A percentile compares a stretch with the other conserved stretches of the same genome.
These are phyloP conservation scores for Trichoderma atroviride DNA, from an alignment of 2,329 filamentous ascomycete genomes.

Conservation along the genomic window DNA sequence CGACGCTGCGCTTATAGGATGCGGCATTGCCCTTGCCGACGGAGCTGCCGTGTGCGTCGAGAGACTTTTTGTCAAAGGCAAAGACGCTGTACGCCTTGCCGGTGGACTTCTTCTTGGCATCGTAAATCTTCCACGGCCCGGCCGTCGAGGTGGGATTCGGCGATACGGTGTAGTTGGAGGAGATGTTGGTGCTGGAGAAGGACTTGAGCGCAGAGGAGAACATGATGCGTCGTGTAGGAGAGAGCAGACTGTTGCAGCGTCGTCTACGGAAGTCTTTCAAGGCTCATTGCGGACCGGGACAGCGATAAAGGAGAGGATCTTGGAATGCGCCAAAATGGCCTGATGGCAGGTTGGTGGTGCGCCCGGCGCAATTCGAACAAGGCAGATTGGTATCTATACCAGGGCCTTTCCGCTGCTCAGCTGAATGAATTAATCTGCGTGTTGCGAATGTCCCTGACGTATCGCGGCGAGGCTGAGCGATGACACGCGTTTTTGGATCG, in stretches of 20 bases:
- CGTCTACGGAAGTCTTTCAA: constrained; percentile 26
- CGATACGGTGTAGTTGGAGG: constrained; percentile 84
- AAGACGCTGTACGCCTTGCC: constrained; percentile 89
- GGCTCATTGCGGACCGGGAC: constrained; percentile 34
- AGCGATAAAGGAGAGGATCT: background rate
- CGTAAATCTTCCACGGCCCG: constrained; percentile 96
- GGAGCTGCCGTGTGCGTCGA: constrained; percentile 61
- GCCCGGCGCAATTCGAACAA: background rate
- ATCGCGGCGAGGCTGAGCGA: constrained; percentile 19
- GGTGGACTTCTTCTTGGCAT: constrained; percentile 94
- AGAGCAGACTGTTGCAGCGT: constrained; percentile 18
- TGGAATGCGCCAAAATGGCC: constrained; percentile 6
- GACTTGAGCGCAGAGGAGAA: constrained; percentile 94
- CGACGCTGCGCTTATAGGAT: constrained; percentile 76
- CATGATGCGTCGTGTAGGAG: constrained; percentile 56
- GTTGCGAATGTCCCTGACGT: background rate
- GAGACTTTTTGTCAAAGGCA: constrained; percentile 85
- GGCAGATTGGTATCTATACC: background rate
- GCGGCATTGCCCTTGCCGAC: constrained; percentile 54
- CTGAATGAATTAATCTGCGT: background rate
- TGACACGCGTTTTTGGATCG: constrained; percentile 8
- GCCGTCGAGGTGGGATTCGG: constrained; percentile 75
- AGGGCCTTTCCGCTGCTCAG: background rate
- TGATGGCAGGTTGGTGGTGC: constrained; percentile 1
- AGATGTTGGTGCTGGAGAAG: constrained; percentile 87